Base-by-base conservation (phyloP, 2,329 filamentous ascomycete genomes). In the Orbilia brochopaga region DNA sequence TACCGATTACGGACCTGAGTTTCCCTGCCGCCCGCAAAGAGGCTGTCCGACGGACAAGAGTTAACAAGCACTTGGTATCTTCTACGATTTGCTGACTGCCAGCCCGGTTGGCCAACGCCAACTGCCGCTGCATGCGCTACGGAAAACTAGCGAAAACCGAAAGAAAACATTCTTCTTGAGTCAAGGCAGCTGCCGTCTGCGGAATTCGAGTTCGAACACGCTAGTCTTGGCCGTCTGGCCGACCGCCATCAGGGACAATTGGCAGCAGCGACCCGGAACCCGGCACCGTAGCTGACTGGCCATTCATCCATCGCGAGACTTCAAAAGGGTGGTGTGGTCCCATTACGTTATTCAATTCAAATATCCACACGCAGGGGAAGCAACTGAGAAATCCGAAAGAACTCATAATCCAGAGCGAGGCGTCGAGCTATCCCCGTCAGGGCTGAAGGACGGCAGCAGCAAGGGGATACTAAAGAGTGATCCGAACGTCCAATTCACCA, bases 1-100 rank as follows among this genome's bases (percentile, higher is more conserved):
- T 65, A 60, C 60, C 60, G 67, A 65, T 64, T 65, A 60, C 54
- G 67, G 60, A 72, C 55, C 67, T 57, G 60, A 72, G 8, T 53
- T 48, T 65, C 13, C 24, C 27, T 48, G 11, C 23, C 24, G 50
- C 64, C 56, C 56, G 56, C 44, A 60, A 59, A 60, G 46, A 60
- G 56, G 15, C 37, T 60, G 44, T 32, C 30, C 27, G 15, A 46
- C 53, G 27, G 24, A 57, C 55, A 35, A 59, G 40, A 23, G 42
- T 50, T 27, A 59, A 59, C 32, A 21, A 46, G 24, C 11, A 2
- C 15, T 13, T 46, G 23, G 6, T 2, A 27, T 19, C 27, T 44
- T 32, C 27, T 8, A 32, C 27, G 27, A 32, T 8, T 32, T 8
- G 27, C 27, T 8, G 27, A 32, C 27, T 32, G 27, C 4, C 4